These are phyloP conservation scores for Actinomucor elegans DNA, from an alignment of 371 early-diverging fungal species.

Conservation along the genomic window DNA sequence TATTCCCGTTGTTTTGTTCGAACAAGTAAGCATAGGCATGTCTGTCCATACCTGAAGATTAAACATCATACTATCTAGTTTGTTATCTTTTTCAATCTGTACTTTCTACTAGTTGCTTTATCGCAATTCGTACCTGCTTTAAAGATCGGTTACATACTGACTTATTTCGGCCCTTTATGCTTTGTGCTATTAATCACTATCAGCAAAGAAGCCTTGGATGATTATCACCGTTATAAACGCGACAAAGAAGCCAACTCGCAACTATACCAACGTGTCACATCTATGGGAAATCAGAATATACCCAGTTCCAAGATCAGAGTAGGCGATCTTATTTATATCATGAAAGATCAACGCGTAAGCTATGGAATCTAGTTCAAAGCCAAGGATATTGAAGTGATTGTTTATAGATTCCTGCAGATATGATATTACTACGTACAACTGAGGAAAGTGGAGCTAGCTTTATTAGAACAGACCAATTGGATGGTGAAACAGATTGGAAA, in stretches of 20 bases:
- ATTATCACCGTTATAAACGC: constrained; percentile 86
- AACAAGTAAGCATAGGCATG: constrained; percentile 68
- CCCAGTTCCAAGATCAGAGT: constrained; percentile 89
- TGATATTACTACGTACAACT: constrained; percentile 86
- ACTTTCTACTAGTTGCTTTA: constrained; percentile 94
- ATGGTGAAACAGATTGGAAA: constrained; percentile 99
- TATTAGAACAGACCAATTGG: constrained; percentile 99
- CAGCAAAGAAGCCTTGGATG: constrained; percentile 96
- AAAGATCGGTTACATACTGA: constrained; percentile 88
- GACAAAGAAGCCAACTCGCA: constrained; percentile 96
- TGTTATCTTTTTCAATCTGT: constrained; percentile 96
- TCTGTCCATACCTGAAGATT: no score
- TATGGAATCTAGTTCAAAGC: no score
- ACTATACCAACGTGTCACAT: constrained; percentile 64
- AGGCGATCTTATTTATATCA: constrained; percentile 91
- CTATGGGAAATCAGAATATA: constrained; percentile 59
- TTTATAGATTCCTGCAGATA: constrained; percentile 84
- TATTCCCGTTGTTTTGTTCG: constrained; percentile 87
- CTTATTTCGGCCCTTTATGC: constrained; percentile 94
- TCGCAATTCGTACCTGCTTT: constrained; percentile 92
- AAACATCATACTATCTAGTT: constrained; percentile 55
- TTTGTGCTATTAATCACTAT: constrained; percentile 94
- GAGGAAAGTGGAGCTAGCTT: constrained; percentile 92
- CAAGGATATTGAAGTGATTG: no score
- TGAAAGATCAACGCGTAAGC: constrained; percentile 86